A percentile compares a stretch with the other conserved stretches of the same genome.
Evolutionary conservation across 2,329 filamentous ascomycete genomes (phyloP).

Genomic region (Exophiala sp.): DNA sequence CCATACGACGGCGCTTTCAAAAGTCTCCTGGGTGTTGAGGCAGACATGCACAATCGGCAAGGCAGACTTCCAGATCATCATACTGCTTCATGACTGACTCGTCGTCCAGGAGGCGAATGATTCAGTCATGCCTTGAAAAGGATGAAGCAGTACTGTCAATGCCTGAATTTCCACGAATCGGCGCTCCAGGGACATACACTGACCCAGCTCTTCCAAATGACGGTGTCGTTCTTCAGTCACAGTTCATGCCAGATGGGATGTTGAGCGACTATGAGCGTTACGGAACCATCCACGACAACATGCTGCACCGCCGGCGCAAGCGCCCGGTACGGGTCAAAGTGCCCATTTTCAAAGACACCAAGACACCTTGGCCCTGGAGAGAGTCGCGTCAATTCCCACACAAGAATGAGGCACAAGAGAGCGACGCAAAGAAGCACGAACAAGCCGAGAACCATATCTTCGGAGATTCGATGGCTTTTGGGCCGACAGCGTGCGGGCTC

Average conservation of each 20-base stretch:
- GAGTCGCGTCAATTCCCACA: conserved; percentile 56
- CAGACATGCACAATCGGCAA: conserved; percentile 89
- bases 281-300: conserved; percentile 88
- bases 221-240: conserved; percentile 74
- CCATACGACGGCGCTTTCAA: conserved; percentile 97
- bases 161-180: conserved; percentile 92
- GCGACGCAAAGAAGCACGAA: conserved; percentile 69
- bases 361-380: conserved; percentile 81
- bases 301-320: conserved; percentile 76
- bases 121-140: conserved; percentile 60
- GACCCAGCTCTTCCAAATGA: conserved; percentile 65
- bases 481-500: conserved; percentile 95
- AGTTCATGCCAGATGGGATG: conserved; percentile 81
- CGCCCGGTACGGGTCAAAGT: conserved; percentile 93
- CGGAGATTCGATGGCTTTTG: conserved; percentile 99
- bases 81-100: background rate
- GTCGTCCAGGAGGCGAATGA: conserved; percentile 76
- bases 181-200: conserved; percentile 75
- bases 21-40: conserved; percentile 83
- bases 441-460: conserved; percentile 74
- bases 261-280: conserved; percentile 94
- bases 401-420: conserved; percentile 45
- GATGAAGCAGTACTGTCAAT: conserved; percentile 47
- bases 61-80: conserved; percentile 63
- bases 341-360: conserved; percentile 82